A percentile compares a stretch with the other conserved stretches of the same genome.
These are phyloP conservation scores for Phytopythium helicoides DNA, from an alignment of 352 stramenopile species.

Conservation along the genomic window DNA sequence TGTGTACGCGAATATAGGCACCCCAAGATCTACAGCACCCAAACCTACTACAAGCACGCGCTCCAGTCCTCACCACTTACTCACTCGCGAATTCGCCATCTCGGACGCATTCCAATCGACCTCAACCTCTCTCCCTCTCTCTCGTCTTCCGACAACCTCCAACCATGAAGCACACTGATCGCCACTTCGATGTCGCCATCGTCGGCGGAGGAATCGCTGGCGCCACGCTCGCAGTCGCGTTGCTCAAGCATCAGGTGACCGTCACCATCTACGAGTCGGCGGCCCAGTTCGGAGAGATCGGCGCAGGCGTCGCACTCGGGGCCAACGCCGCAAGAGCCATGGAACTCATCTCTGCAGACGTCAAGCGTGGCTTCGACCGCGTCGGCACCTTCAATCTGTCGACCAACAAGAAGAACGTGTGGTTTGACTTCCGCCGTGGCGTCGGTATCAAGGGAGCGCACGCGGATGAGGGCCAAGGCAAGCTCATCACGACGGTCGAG, in stretches of 20 bases:
- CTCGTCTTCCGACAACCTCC: no score
- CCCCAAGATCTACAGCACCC: no score
- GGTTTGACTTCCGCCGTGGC: constrained; percentile 33
- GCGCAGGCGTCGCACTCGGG: constrained; percentile 20
- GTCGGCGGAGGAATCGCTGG: constrained; percentile 26
- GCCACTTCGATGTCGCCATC: constrained; percentile 25
- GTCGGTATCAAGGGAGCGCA: constrained; percentile 17
- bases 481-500: constrained; percentile 29
- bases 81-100: no score
- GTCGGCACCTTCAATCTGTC: constrained; percentile 34
- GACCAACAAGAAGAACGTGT: constrained; percentile 29
- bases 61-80: no score
- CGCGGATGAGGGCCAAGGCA: constrained; percentile 14
- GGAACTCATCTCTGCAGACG: constrained; percentile 22
- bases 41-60: no score
- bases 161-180: no score
- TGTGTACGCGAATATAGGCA: no score
- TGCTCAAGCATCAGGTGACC: constrained; percentile 19
- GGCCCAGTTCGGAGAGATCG: constrained; percentile 27
- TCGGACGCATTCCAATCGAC: no score
- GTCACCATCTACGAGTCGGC: constrained; percentile 32
- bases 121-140: no score
- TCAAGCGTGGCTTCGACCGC: constrained; percentile 29
- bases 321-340: constrained; percentile 24
- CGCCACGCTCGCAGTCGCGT: constrained; percentile 20